Base-by-base conservation (phyloP, 2,329 filamentous ascomycete genomes). In the Alternaria solani region DNA sequence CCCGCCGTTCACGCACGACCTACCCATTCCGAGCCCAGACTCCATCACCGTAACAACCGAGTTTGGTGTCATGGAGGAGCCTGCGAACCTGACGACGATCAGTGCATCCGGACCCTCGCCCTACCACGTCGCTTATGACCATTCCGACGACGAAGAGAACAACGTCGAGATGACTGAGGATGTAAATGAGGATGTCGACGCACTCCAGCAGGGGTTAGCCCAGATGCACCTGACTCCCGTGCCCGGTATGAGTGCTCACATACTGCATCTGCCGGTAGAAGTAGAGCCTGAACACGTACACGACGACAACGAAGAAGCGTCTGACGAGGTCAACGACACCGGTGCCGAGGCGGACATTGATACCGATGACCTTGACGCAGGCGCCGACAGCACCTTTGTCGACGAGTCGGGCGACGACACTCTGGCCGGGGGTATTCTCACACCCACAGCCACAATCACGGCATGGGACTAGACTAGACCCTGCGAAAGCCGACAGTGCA, bases 21-120 rank as follows among this genome's bases (percentile, higher is more conserved):
- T 69, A 2, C 65, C 70, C 4, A 61, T 70, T 11, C 65, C 71
- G 2, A 77, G 71, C 51, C 73, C 74, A 0, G 75, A 77, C 57
- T 71, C 69, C 7, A 78, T 77, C 36, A 77, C 74, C 0, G 74
- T 78, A 0, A 76, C 73, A 1, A 77, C 72, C 0, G 75, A 73
- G 11, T 78, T 78, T 47, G 75, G 75, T 6, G 74, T 77, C 7
- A 59, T 67, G 16, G 68, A 77, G 30, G 75, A 77, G 47, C 69
- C 71, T 0, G 74, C 63, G 39, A 73, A 74, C 28, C 38, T 75
- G 34, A 76, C 72, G 2, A 64, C 68, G 51, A 72, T 78, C 57
- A 70, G 66, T 28, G 67, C 71, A 5, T 63, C 71, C 2, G 73
- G 66, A 16, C 66, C 66, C 0, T 59, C 68, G 14, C 55, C 60